Conservation (phyloP, 345 rosid genomes). For the Gossypium anomalum region DNA sequence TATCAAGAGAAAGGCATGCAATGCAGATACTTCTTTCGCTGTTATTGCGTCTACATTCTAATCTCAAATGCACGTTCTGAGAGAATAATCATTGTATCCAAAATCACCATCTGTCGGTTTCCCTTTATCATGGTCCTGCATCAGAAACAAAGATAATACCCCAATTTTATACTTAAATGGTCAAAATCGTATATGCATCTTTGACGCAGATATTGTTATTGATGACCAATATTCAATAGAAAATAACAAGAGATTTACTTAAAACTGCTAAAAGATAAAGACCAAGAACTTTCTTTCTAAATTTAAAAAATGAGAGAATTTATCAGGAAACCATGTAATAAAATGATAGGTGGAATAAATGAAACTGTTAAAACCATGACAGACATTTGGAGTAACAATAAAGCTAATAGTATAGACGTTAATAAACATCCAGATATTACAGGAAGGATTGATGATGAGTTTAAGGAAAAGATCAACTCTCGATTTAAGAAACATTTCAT, state of each 20-base stretch:
- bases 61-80: constrained; percentile 40
- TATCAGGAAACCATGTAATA: not conserved
- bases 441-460: not conserved
- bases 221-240: constrained; percentile 8
- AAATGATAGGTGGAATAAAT: not conserved
- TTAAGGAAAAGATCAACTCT: not conserved
- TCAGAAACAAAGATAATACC: constrained; percentile 9
- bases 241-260: not conserved
- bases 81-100: constrained; percentile 41
- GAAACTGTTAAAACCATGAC: not conserved
- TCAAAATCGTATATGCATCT: not conserved
- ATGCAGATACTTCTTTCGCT: constrained; percentile 1
- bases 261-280: not conserved
- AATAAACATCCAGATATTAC: not conserved
- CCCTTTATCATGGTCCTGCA: constrained; percentile 50
- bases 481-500: not conserved
- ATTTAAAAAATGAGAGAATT: not conserved
- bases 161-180: not conserved
- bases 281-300: not conserved
- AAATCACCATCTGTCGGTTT: constrained; percentile 39
- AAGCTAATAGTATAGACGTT: too few species aligned
- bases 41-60: not conserved
- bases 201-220: not conserved
- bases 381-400: not conserved
- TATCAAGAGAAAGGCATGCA: not conserved